Percentiles rank a stretch among this genome's conserved stretches.
Evolutionary conservation across 345 rosid species (phyloP).

Genomic region (Rhizophora apiculata): DNA sequence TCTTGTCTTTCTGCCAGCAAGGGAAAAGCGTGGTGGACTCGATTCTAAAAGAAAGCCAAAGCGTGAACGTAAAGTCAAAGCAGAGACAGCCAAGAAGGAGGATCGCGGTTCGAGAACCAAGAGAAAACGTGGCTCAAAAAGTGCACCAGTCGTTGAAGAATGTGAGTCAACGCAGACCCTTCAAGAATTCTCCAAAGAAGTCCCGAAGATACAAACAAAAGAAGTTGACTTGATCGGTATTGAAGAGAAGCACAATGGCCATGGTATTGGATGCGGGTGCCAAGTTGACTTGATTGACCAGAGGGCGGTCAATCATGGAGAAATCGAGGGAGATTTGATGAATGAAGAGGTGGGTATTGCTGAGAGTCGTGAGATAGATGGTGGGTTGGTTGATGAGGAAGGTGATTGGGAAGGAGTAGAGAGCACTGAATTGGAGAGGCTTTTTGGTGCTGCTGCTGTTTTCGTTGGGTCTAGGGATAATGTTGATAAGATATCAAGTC

Average conservation of each 20-base stretch:
- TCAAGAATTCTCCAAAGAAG: not conserved
- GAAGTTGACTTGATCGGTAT: slow-evolving; percentile 4
- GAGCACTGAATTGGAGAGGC: slow-evolving; percentile 39
- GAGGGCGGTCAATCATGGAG: not conserved
- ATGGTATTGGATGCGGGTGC: slow-evolving; percentile 3
- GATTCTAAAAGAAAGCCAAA: not conserved
- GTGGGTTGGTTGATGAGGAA: slow-evolving; percentile 21
- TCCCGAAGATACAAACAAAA: not conserved
- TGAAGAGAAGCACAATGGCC: slow-evolving; percentile 3
- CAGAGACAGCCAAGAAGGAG: not conserved
- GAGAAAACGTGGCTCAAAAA: slow-evolving; percentile 22
- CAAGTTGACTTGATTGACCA: slow-evolving; percentile 1
- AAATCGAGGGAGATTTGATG: slow-evolving; percentile 10
- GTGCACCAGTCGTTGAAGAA: slow-evolving; percentile 1
- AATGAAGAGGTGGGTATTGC: not conserved
- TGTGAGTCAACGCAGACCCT: too few relatives aligned
- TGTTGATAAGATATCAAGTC: slow-evolving; percentile 20
- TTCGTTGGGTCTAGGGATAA: slow-evolving; percentile 31
- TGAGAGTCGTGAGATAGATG: slow-evolving; percentile 7
- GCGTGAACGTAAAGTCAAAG: slow-evolving; percentile 3
- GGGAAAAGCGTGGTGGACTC: not conserved
- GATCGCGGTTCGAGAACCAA: slow-evolving; percentile 8
- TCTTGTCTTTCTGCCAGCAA: slow-evolving; percentile 13
- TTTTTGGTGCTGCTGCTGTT: slow-evolving; percentile 39
- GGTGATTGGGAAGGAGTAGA: slow-evolving; percentile 60